These are phyloP conservation scores for Inga oerstediana DNA, from an alignment of 306 rosid species.

Conservation along the genomic window DNA sequence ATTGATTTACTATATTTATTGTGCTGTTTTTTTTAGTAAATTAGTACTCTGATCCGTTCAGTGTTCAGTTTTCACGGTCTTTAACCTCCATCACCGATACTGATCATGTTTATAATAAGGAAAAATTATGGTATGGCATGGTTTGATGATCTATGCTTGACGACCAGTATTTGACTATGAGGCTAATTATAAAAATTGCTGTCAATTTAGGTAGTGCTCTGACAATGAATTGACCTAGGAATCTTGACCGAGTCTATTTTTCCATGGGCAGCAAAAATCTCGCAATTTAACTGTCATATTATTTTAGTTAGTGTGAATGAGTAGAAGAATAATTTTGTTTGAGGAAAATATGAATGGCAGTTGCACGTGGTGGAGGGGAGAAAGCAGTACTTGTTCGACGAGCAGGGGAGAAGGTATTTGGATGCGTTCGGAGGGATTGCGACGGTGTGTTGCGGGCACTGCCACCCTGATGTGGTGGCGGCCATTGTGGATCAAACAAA, in stretches of 20 bases:
- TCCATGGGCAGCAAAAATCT: neutral
- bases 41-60: neutral
- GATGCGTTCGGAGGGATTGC: conserved; percentile 92
- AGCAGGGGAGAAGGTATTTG: conserved; percentile 67
- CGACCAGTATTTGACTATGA: neutral
- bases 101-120: neutral
- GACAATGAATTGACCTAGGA: neutral
- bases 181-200: neutral
- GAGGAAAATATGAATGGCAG: conserved; percentile 35
- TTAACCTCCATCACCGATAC: neutral
- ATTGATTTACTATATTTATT: no score
- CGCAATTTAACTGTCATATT: neutral
- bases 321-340: neutral
- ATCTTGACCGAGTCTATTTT: neutral
- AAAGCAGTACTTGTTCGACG: conserved; percentile 83
- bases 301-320: neutral
- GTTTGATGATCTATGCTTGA: neutral
- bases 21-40: neutral
- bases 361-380: conserved; percentile 73
- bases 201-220: neutral
- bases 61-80: neutral
- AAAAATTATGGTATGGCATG: no score
- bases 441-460: conserved; percentile 89
- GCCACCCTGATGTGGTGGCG: conserved; percentile 80
- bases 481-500: conserved; percentile 74